These are phyloP conservation scores for Aegilops sharonensis DNA, from an alignment of 176 grass and related monocot genomes.

Conservation along the genomic window DNA sequence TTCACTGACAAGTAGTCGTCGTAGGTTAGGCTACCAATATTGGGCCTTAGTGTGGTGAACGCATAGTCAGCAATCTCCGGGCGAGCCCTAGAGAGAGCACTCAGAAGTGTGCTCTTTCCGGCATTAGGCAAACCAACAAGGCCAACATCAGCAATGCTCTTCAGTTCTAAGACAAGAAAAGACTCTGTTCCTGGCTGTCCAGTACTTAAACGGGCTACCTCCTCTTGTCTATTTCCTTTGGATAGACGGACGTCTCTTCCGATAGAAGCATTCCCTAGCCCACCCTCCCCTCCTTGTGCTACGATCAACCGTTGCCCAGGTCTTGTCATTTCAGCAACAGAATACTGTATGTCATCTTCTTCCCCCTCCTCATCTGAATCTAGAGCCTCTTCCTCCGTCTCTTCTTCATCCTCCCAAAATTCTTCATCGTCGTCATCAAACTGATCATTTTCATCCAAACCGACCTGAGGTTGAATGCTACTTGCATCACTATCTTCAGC, in stretches of 20 bases:
- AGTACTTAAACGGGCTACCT: conserved; percentile 30
- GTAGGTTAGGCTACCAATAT: conserved; percentile 74
- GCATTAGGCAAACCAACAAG: conserved; percentile 87
- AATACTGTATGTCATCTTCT: conserved; percentile 52
- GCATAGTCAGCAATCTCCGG: conserved; percentile 73
- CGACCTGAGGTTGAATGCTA: not conserved
- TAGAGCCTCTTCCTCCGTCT: not conserved
- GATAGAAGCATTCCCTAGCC: conserved; percentile 47
- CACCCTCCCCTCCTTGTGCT: conserved; percentile 41
- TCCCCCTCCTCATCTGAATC: conserved; percentile 1
- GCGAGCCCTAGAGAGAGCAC: conserved; percentile 66
- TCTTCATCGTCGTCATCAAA: conserved; percentile 27
- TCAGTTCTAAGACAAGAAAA: conserved; percentile 77
- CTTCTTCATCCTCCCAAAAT: conserved; percentile 34
- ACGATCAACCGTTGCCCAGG: conserved; percentile 68
- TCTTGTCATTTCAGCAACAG: conserved; percentile 74
- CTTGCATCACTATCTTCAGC: not conserved
- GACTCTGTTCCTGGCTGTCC: conserved; percentile 63
- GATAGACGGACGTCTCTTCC: conserved; percentile 36
- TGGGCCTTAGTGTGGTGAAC: conserved; percentile 77
- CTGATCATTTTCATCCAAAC: conserved; percentile 31
- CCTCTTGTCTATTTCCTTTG: conserved; percentile 37
- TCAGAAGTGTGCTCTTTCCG: conserved; percentile 82
- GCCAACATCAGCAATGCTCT: conserved; percentile 89
- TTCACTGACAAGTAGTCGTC: conserved; percentile 73